Percentiles rank a stretch among this genome's conserved stretches.
phyloP scores from a whole-genome alignment of 1,139 yeast species.

The Scheffersomyces cryptocercus region DNA sequence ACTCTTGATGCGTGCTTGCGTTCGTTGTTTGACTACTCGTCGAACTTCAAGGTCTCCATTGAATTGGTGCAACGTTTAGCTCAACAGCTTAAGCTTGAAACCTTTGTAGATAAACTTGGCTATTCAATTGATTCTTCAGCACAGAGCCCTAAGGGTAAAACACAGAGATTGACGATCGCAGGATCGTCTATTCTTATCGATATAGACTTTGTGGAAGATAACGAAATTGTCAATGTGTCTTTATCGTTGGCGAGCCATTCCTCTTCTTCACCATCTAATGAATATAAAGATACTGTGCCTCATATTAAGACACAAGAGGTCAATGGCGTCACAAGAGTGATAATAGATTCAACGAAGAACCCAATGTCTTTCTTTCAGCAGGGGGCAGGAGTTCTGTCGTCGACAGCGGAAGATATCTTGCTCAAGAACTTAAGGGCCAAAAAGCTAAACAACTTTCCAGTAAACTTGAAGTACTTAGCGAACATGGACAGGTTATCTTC shows the following conservation, averaged over 20 bases:
- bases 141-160: slow-evolving; percentile 16
- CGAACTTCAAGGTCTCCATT: slow-evolving; percentile 34
- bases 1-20: slow-evolving; percentile 31
- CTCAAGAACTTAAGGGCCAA: slow-evolving; percentile 24
- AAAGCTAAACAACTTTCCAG: slow-evolving; percentile 33
- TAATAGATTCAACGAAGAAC: slow-evolving; percentile 6
- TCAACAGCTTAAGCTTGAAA: slow-evolving; percentile 43
- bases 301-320: slow-evolving; percentile 1
- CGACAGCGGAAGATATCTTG: slow-evolving; percentile 31
- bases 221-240: slow-evolving; percentile 28
- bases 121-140: slow-evolving; percentile 20
- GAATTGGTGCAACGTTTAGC: slow-evolving; percentile 44
- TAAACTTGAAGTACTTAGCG: slow-evolving; percentile 38
- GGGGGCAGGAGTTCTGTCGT: slow-evolving; percentile 4
- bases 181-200: slow-evolving; percentile 46
- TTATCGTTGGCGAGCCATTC: slow-evolving; percentile 34
- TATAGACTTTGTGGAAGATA: slow-evolving; percentile 36
- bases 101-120: slow-evolving; percentile 43
- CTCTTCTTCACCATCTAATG: neutral
- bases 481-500: slow-evolving; percentile 36
- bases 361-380: slow-evolving; percentile 4
- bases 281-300: neutral
- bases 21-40: slow-evolving; percentile 33
- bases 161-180: slow-evolving; percentile 42
- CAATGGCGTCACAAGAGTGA: slow-evolving; percentile 3